A percentile compares a stretch with the other conserved stretches of the same genome.
Conservation (phyloP, 441 rosid genomes). For the Geranium incanum region DNA sequence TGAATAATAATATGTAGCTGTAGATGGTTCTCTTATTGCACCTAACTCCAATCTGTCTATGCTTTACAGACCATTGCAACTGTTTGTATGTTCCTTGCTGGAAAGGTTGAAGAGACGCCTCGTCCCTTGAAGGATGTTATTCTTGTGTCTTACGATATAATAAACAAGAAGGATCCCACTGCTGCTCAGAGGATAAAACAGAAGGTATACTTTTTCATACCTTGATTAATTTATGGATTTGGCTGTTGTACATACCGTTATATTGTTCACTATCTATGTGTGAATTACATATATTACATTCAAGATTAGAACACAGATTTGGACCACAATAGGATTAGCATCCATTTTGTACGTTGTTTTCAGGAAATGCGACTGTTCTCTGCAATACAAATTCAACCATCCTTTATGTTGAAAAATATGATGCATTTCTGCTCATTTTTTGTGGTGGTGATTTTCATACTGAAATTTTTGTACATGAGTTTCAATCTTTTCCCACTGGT, state of each 20-base stretch:
- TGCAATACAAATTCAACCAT: background rate
- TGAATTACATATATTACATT: background rate
- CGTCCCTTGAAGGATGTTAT: constrained; percentile 58
- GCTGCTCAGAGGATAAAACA: constrained; percentile 60
- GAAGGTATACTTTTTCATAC: constrained; percentile 46
- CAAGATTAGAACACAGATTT: background rate
- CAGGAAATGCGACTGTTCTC: background rate
- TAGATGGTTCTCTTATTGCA: background rate
- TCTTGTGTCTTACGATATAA: constrained; percentile 51
- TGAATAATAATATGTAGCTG: background rate
- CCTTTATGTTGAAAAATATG: background rate
- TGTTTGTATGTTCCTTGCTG: constrained; percentile 66
- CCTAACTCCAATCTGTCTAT: constrained; percentile 17
- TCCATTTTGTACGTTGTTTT: background rate
- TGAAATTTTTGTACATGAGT: no score
- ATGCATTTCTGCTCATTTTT: no score
- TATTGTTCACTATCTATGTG: constrained; percentile 5
- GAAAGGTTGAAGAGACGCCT: constrained; percentile 62
- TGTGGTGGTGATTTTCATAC: no score
- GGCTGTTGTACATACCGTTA: constrained; percentile 14
- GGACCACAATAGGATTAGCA: background rate
- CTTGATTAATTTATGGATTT: constrained; percentile 5
- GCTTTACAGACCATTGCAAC: constrained; percentile 47
- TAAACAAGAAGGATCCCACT: constrained; percentile 55
- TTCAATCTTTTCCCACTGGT: background rate